A percentile compares a stretch with the other conserved stretches of the same genome.
phyloP scores from a whole-genome alignment of 2,329 filamentous ascomycete species.

The Xylogone sp. region DNA sequence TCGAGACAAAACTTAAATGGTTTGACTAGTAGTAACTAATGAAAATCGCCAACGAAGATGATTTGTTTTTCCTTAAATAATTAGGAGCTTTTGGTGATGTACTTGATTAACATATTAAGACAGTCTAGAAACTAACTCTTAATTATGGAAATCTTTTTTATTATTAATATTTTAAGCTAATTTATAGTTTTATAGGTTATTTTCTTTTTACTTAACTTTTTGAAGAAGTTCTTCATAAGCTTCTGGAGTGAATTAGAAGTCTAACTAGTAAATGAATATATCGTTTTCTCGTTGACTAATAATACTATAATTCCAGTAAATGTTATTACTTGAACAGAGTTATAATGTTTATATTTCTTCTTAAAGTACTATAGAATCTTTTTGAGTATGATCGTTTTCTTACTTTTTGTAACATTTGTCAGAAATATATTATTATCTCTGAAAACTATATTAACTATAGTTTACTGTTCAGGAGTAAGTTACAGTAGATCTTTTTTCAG shows the following conservation, averaged over 20 bases:
- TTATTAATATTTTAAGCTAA: slow-evolving; percentile 14
- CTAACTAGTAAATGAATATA: slow-evolving; percentile 23
- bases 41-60: slow-evolving; percentile 24
- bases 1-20: slow-evolving; percentile 20
- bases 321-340: slow-evolving; percentile 17
- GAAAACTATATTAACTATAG: slow-evolving; percentile 19
- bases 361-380: slow-evolving; percentile 14
- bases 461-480: slow-evolving; percentile 19
- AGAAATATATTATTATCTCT: slow-evolving; percentile 22
- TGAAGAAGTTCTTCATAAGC: slow-evolving; percentile 7
- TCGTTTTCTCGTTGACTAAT: slow-evolving; percentile 20
- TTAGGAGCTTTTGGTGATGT: not conserved
- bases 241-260: slow-evolving; percentile 17
- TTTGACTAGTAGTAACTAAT: slow-evolving; percentile 25
- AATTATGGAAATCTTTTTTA: slow-evolving; percentile 27
- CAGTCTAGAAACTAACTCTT: slow-evolving; percentile 24
- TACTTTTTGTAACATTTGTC: slow-evolving; percentile 23
- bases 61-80: slow-evolving; percentile 25
- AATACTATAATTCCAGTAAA: slow-evolving; percentile 24
- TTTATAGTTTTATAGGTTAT: slow-evolving; percentile 4
- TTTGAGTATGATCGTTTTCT: slow-evolving; percentile 21
- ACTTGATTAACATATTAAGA: slow-evolving; percentile 16
- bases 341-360: not conserved
- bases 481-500: slow-evolving; percentile 5
- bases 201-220: not conserved